A percentile compares a stretch with the other conserved stretches of the same genome.
Evolutionary conservation across 192 early-diverging fungal species (phyloP).

Genomic region (Fimicolochytrium jonesii): DNA sequence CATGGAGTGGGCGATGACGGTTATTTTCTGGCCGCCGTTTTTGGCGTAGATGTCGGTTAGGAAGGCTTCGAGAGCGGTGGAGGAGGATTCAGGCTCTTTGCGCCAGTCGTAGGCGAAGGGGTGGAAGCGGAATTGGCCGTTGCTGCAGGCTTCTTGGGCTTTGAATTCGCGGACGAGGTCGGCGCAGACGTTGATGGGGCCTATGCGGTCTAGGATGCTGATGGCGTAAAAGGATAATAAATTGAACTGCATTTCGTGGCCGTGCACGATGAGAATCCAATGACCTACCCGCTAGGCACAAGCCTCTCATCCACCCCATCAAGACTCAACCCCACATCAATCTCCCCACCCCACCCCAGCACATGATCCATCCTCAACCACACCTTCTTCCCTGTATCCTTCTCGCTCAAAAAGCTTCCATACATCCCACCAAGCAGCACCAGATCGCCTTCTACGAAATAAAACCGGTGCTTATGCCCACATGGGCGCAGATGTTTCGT

Average conservation of each 20-base stretch:
- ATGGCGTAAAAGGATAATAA: background rate
- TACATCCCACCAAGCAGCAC: slow-evolving; percentile 31
- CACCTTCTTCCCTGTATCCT: slow-evolving; percentile 8
- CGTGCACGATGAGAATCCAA: background rate
- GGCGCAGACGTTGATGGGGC: slow-evolving; percentile 30
- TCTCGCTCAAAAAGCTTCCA: slow-evolving; percentile 18
- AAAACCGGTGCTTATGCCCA: slow-evolving; percentile 24
- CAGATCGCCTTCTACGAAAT: slow-evolving; percentile 27
- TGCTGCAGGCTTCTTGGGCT: slow-evolving; percentile 11
- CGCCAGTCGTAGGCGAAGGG: slow-evolving; percentile 34
- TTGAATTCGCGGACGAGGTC: slow-evolving; percentile 22
- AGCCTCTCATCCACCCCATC: slow-evolving; percentile 24
- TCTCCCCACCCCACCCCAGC: slow-evolving; percentile 5
- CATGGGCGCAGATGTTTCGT: slow-evolving; percentile 9
- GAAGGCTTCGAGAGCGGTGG: slow-evolving; percentile 12
- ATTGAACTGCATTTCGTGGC: background rate
- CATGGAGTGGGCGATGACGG: slow-evolving; percentile 31
- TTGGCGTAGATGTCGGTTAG: slow-evolving; percentile 14
- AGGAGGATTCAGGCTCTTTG: slow-evolving; percentile 13
- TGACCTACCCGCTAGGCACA: slow-evolving; percentile 17
- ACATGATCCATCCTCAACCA: slow-evolving; percentile 29
- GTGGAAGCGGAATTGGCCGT: slow-evolving; percentile 21
- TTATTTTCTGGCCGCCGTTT: slow-evolving; percentile 21
- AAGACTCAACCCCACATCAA: slow-evolving; percentile 9
- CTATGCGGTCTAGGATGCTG: slow-evolving; percentile 28